These are phyloP conservation scores for Calonectria pseudoturangicola DNA, from an alignment of 2,329 filamentous ascomycete species.

Conservation along the genomic window DNA sequence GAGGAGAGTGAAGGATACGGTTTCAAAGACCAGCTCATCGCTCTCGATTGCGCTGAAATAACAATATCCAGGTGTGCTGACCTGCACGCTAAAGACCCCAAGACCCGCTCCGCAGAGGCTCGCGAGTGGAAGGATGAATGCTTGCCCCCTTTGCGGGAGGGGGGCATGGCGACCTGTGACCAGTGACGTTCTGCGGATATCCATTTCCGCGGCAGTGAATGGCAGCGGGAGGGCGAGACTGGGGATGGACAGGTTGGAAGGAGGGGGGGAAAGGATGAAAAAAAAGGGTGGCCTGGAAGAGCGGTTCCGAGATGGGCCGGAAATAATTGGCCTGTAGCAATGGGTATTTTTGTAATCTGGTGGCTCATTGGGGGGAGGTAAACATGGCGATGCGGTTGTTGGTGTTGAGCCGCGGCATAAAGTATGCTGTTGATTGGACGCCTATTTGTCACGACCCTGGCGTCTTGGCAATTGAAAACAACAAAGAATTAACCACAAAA, in stretches of 20 bases:
- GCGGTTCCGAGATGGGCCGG: constrained; percentile 17
- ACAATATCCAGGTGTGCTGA: constrained; percentile 45
- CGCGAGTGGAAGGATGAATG: constrained; percentile 6
- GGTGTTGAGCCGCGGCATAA: constrained; percentile 25
- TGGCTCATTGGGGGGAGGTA: background rate
- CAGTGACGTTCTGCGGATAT: constrained; percentile 41
- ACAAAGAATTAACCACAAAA: no score
- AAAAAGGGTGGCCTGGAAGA: constrained; percentile 14
- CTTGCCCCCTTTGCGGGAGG: background rate
- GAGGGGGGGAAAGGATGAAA: background rate
- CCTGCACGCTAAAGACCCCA: constrained; percentile 32
- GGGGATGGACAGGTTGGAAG: background rate
- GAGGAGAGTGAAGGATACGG: background rate
- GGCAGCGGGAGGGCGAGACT: background rate
- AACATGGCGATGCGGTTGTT: background rate
- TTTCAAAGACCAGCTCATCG: background rate
- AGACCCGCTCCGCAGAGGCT: background rate
- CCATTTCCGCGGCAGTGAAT: constrained; percentile 36
- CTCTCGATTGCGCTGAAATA: constrained; percentile 40
- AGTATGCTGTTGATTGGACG: background rate
- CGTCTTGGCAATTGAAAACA: background rate
- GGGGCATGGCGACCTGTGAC: constrained; percentile 29
- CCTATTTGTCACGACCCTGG: background rate
- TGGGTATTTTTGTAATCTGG: background rate
- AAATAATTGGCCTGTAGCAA: background rate